Percentiles rank a stretch among this genome's conserved stretches.
These are phyloP conservation scores for Plenodomus lindquistii DNA, from an alignment of 2,329 filamentous ascomycete genomes.

Conservation along the genomic window DNA sequence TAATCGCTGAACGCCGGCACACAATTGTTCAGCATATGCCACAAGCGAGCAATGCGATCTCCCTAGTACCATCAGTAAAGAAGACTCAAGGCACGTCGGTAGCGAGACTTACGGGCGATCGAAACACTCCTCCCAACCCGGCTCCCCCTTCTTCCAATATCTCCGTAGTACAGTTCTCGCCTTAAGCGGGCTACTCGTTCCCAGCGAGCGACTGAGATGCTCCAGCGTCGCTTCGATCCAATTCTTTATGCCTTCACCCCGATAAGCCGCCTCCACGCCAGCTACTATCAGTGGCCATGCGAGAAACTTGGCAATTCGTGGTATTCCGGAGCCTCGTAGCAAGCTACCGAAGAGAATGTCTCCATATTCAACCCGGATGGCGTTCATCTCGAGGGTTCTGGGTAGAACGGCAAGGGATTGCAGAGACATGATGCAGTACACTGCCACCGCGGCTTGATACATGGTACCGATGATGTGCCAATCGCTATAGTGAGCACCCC, in stretches of 20 bases:
- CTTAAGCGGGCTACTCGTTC: constrained; percentile 27
- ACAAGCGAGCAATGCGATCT: not conserved
- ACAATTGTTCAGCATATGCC: no score
- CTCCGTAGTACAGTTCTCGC: constrained; percentile 22
- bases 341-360: constrained; percentile 14
- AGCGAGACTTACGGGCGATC: constrained; percentile 25
- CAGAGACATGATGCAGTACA: constrained; percentile 36
- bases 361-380: constrained; percentile 18
- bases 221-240: constrained; percentile 25
- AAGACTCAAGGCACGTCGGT: not conserved
- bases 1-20: no score
- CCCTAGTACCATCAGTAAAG: constrained; percentile 8
- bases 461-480: constrained; percentile 30
- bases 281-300: constrained; percentile 32
- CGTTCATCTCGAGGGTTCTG: constrained; percentile 15
- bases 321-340: constrained; percentile 5
- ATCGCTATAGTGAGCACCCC: constrained; percentile 19
- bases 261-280: constrained; percentile 29
- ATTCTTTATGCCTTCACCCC: constrained; percentile 14
- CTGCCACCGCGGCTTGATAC: constrained; percentile 26
- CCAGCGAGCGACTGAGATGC: constrained; percentile 20
- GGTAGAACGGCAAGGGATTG: constrained; percentile 27
- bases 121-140: constrained; percentile 38
- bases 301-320: constrained; percentile 18
- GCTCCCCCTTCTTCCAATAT: constrained; percentile 27